Evolutionary conservation across 2,329 filamentous ascomycete genomes (phyloP).

Genomic region (Alternaria sp.): DNA sequence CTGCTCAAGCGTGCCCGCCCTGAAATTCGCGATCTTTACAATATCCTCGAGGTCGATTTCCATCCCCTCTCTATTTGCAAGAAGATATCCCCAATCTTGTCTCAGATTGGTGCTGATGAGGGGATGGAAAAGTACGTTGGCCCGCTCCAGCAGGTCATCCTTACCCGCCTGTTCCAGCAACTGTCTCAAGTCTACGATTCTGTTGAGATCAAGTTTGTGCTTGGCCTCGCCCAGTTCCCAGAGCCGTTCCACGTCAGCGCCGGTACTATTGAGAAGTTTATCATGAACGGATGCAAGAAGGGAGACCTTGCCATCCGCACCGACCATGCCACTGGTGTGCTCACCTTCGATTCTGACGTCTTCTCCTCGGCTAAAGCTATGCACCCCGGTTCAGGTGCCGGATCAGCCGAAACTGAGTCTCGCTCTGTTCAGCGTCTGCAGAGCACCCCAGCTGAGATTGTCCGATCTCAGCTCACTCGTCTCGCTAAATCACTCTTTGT

Average conservation of each 20-base stretch:
- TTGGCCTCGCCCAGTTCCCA: conserved; percentile 92
- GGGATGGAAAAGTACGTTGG: conserved; percentile 98
- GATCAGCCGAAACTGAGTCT: conserved; percentile 84
- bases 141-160: conserved; percentile 96
- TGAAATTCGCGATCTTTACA: conserved; percentile 96
- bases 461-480: conserved; percentile 90
- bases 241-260: conserved; percentile 93
- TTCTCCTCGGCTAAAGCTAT: conserved; percentile 96
- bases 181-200: conserved; percentile 99
- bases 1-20: conserved; percentile 90
- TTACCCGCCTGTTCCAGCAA: conserved; percentile 98
- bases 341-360: conserved; percentile 97
- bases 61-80: conserved; percentile 98
- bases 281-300: conserved; percentile 99
- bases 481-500: conserved; percentile 90
- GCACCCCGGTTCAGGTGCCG: conserved; percentile 80
- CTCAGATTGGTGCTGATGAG: conserved; percentile 88
- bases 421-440: conserved; percentile 92
- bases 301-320: conserved; percentile 95
- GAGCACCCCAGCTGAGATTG: conserved; percentile 97
- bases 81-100: conserved; percentile 96
- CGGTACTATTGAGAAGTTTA: conserved; percentile 97
- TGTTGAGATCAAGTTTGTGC: conserved; percentile 90
- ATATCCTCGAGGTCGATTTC: conserved; percentile 99
- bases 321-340: conserved; percentile 90